phyloP scores from a whole-genome alignment of 306 rosid species.

The Astragalus membranaceus region DNA sequence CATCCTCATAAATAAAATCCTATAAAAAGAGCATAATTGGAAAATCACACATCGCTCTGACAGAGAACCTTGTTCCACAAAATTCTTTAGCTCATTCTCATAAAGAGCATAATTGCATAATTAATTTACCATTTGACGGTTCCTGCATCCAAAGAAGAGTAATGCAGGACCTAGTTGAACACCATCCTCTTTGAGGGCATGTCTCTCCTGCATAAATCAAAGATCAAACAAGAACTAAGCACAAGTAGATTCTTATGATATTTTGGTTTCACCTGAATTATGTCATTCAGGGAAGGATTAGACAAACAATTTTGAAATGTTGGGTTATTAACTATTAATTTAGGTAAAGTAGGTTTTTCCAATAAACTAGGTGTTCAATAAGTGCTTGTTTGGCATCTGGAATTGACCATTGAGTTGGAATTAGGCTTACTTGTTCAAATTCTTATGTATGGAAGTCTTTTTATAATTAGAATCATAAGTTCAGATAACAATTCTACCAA shows the following conservation, averaged over 20 bases:
- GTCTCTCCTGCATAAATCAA: slow-evolving; percentile 65
- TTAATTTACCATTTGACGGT: slow-evolving; percentile 69
- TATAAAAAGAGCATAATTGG: slow-evolving; percentile 28
- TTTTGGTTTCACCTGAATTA: background rate
- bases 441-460: background rate
- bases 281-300: background rate
- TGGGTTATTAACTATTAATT: background rate
- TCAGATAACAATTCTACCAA: background rate
- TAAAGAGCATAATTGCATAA: slow-evolving; percentile 31
- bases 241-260: slow-evolving; percentile 1
- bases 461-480: background rate
- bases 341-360: background rate
- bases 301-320: background rate
- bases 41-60: slow-evolving; percentile 20
- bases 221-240: slow-evolving; percentile 10
- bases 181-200: slow-evolving; percentile 66
- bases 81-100: slow-evolving; percentile 77
- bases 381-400: background rate
- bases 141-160: slow-evolving; percentile 93
- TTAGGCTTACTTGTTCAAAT: background rate
- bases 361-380: background rate
- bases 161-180: slow-evolving; percentile 75
- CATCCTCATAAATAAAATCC: slow-evolving; percentile 94
- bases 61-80: slow-evolving; percentile 57
- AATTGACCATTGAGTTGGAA: background rate